A percentile compares a stretch with the other conserved stretches of the same genome.
Conservation (phyloP, 305 asterid species). For the Fraxinus floribunda region DNA sequence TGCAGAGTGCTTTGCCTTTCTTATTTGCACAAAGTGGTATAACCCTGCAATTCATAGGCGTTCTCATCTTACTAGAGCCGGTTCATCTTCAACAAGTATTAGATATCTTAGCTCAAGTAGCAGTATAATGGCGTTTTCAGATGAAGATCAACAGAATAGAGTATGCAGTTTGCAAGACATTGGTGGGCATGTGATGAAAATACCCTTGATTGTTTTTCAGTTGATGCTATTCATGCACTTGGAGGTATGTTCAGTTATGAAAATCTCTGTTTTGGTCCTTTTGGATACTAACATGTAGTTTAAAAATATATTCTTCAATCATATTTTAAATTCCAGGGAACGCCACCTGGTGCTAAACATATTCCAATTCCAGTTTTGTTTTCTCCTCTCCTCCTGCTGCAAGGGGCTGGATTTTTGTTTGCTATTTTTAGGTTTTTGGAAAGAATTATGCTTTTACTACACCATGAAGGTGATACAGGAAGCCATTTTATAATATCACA, state of each 20-base stretch:
- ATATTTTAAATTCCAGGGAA: conserved; percentile 58
- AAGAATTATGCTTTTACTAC: conserved; percentile 41
- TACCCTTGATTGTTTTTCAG: conserved; percentile 72
- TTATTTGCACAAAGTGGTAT: conserved; percentile 93
- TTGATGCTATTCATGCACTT: conserved; percentile 80
- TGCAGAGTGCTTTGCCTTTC: conserved; percentile 92
- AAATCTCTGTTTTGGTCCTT: neutral
- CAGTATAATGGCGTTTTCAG: conserved; percentile 49
- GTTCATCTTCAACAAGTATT: conserved; percentile 52
- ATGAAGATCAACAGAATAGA: conserved; percentile 61
- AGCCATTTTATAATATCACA: conserved; percentile 57
- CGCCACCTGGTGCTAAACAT: conserved; percentile 65
- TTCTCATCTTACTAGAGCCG: conserved; percentile 38
- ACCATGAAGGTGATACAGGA: conserved; percentile 47
- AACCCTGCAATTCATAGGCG: conserved; percentile 92
- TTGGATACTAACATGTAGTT: neutral
- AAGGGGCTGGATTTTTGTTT: conserved; percentile 80
- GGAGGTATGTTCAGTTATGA: conserved; percentile 53
- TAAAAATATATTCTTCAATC: conserved; percentile 2
- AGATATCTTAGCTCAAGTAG: conserved; percentile 55
- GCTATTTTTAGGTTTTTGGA: conserved; percentile 61
- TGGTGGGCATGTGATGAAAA: conserved; percentile 94
- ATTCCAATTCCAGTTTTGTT: conserved; percentile 75
- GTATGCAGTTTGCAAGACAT: conserved; percentile 83
- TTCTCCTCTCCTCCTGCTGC: conserved; percentile 80